Base-by-base conservation (phyloP, 352 stramenopile genomes). In the Thalassiosira delicatula region DNA sequence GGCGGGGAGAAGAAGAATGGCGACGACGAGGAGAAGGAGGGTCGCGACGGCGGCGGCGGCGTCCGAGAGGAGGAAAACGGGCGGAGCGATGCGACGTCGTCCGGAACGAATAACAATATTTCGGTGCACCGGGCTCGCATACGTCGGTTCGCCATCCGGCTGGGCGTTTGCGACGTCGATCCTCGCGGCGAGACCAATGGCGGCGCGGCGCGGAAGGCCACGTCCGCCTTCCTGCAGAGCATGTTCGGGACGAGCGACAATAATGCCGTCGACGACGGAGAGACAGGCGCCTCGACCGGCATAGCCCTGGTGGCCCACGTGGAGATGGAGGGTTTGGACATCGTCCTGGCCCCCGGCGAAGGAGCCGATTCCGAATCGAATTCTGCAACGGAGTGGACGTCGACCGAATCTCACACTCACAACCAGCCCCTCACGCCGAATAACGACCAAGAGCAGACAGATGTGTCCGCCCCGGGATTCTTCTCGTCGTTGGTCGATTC, bases 231-330 rank as follows among this genome's bases (percentile, higher is more conserved):
- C 32, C 51, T 85, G 25, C 40, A 44, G 35, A 65, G 66, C 21
- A 32, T 70, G 1, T 82, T 82, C 40, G 71, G 71, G 21, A 42
- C 59, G 19, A 37, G 1, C 33, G 21, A 53, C n/a, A 33, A 2
- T 60, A 25, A 7, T 72, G 19, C 44, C 37, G 51, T 5, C 21
- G 49, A 70, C 57, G 32, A 62, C 27, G 33, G 40, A 27, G 76
- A 68, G 54, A 44, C 60, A 54, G 67, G 37, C 65, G 33, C 35
- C 62, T 32, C 67, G 70, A n/a, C 44, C 9, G 76, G 79, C 14
- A 75, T 91, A 33, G 76, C 82, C 7, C 70, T 94, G 12, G 30
- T 87, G 14, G 88, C 79, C 19, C 73, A 90, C 60, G 67, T 93
- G 9, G 70, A 88, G 35, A 54, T 94, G 49, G 77, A 91, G 68